Base-by-base conservation (phyloP, 768 basidiomycete genomes). In the Leccinum truebloodii region DNA sequence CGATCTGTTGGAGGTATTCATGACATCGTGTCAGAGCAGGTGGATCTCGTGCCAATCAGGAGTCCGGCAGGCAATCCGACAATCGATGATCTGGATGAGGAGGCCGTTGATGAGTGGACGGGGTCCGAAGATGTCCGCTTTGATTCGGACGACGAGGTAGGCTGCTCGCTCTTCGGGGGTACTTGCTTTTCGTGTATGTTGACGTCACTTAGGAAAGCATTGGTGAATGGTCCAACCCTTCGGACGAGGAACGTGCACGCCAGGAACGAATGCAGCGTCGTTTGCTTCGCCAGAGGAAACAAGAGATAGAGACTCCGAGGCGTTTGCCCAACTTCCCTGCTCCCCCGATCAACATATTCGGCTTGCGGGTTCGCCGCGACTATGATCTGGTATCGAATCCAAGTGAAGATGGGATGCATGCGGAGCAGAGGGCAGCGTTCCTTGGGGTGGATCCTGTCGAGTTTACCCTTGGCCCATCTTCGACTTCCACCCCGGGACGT, bases 181-280 rank as follows among this genome's bases (percentile, higher is more conserved):
- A 14, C 22, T 46, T 55, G 62, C 60, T 59, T 48, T 56, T 52
- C 39, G 55, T 37, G 13, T 46, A 52, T 61, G 20, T 48, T 59
- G 32, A 64, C 59, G 48, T 63, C 56, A 58, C 30, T 59, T 63
- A 74, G 65, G 78, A 91, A 87, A 92, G 90, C 65, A 87, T 92
- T 53, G 91, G 90, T 28, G 92, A 94, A 76, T 94, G 84, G 83
- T 94, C 92, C 24, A 94, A 94, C 68, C 92, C 92, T 18, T 94
- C 92, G 26, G 92, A 94, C 68, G 92, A 94, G 73, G 92, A 94
- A 69, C 83, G 88, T 30, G 91, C 88, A 4, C 84, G 91, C 22
- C 86, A 86, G 63, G 75, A 81, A 32, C 85, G 90, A 32, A 73
- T 83, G 50, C 84, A 88, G 48, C 84, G 87, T 50, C 85, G 89